These are phyloP conservation scores for Brassica nigra DNA, from an alignment of 345 rosid species.

Conservation along the genomic window DNA sequence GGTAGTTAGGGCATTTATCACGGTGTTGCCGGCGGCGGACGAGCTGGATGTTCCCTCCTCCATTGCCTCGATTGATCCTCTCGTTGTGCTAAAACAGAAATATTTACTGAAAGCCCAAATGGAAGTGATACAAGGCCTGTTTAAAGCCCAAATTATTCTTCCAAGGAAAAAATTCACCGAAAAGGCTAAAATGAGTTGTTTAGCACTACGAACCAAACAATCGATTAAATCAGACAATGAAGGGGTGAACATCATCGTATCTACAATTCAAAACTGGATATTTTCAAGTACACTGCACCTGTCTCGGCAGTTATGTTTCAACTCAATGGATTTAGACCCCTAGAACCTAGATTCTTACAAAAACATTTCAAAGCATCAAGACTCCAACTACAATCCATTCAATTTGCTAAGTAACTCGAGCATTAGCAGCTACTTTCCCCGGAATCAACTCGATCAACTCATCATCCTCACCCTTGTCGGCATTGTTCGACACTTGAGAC, in stretches of 20 bases:
- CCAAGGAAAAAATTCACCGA: not conserved
- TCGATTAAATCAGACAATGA: not conserved
- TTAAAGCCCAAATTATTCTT: not conserved
- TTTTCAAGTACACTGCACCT: not conserved
- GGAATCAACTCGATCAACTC: not conserved
- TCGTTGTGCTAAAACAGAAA: not conserved
- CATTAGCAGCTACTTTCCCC: not conserved
- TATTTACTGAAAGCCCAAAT: not conserved
- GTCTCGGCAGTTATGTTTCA: not conserved
- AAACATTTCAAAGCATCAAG: not conserved
- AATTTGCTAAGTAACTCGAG: not conserved
- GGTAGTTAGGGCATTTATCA: conserved; percentile 53
- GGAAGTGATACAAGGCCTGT: not conserved
- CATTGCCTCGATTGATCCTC: conserved; percentile 23
- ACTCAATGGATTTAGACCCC: not conserved
- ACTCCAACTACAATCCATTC: not conserved
- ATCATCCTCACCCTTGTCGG: not conserved
- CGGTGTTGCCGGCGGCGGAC: conserved; percentile 25
- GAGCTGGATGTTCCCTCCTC: conserved; percentile 41
- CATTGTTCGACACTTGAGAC: not conserved
- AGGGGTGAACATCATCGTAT: no score
- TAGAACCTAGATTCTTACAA: not conserved
- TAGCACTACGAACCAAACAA: not conserved
- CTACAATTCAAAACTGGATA: no score
- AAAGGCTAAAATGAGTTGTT: not conserved